These are phyloP conservation scores for Metschnikowia shivogae DNA, from an alignment of 805 yeast species.

Conservation along the genomic window DNA sequence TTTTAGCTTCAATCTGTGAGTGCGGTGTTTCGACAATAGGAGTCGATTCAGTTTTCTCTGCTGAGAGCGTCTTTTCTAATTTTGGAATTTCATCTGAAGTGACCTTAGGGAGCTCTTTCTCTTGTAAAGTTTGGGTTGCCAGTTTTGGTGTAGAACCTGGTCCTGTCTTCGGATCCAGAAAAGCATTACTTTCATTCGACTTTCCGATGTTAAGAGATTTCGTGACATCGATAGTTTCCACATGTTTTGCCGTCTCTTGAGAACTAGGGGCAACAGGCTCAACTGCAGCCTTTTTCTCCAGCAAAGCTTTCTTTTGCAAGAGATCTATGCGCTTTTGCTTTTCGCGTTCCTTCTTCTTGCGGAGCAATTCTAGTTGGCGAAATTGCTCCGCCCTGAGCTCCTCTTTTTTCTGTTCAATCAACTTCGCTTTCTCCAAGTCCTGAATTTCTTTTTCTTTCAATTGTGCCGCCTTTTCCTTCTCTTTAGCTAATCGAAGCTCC, in stretches of 20 bases:
- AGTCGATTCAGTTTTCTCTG: too few species aligned
- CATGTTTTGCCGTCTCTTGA: slow-evolving; percentile 7
- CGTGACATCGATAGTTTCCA: too few species aligned
- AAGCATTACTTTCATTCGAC: too few species aligned
- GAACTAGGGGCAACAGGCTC: slow-evolving; percentile 14
- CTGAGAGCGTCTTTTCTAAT: too few species aligned
- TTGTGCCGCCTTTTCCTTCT: slow-evolving; percentile 61
- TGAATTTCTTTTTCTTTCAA: slow-evolving; percentile 50
- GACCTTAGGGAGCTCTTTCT: too few species aligned
- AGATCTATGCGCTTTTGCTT: slow-evolving; percentile 42
- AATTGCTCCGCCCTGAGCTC: slow-evolving; percentile 35
- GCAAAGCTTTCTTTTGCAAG: slow-evolving; percentile 17
- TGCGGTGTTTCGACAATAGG: background rate
- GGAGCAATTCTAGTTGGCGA: slow-evolving; percentile 36
- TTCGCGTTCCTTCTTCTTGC: slow-evolving; percentile 44
- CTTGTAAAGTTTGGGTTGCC: too few species aligned
- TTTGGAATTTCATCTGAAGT: too few species aligned
- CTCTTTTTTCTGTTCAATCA: slow-evolving; percentile 29
- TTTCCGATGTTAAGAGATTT: too few species aligned
- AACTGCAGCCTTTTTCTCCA: slow-evolving; percentile 21
- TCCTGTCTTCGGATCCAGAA: too few species aligned
- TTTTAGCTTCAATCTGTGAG: background rate
- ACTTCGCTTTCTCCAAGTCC: slow-evolving; percentile 37
- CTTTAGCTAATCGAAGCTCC: slow-evolving; percentile 63
- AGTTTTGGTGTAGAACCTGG: too few species aligned